Base-by-base conservation (phyloP, 495 filamentous ascomycete genomes). In the Penicillium diatomitis region DNA sequence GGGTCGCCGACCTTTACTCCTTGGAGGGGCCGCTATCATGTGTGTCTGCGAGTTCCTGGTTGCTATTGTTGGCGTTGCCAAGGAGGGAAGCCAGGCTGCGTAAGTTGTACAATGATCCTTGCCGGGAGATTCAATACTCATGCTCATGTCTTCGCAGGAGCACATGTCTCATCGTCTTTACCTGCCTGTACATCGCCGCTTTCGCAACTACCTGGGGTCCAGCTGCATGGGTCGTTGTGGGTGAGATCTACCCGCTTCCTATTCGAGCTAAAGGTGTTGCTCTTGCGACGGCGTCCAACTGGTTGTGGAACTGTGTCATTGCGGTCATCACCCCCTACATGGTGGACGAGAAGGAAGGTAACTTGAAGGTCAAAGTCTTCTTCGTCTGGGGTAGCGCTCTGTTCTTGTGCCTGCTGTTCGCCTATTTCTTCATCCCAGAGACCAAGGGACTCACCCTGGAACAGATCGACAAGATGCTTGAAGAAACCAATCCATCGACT, bases 401-500 rank as follows among this genome's bases (percentile, higher is more conserved):
- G 72, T 71, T 75, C 36, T 46, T 66, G 49, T 82, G 78, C 54
- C 71, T 84, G 49, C 27, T 86, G 57, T 89, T 82, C 72, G 78
- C 84, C 44, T 89, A 80, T 72, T 79, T 85, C 72, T 68, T 88
- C 39, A 72, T 90, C 11, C 82, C 82, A 31, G 86, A 90, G 74
- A 88, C 86, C 60, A 88, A 88, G 75, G 85, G 85, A 47, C 74
- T 91, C 11, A 82, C 84, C n/a, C 82, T 90, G 44, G 87, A 91
- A 67, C 86, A 91, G 63, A 82, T 91, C 53, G 86, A 90, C 69
- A 75, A 75, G 57, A 88, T 91, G 86, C 71, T 90, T 64, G 87
- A 87, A 64, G 87, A 90, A 71, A 79, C 79, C 4, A 85, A 76
- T 2, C 83, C 87, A n/a, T 66, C 81, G 28, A 84, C 77, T 10